Base-by-base conservation (phyloP, 1,284 basidiomycete species). In the Quambalaria eucalypti region DNA sequence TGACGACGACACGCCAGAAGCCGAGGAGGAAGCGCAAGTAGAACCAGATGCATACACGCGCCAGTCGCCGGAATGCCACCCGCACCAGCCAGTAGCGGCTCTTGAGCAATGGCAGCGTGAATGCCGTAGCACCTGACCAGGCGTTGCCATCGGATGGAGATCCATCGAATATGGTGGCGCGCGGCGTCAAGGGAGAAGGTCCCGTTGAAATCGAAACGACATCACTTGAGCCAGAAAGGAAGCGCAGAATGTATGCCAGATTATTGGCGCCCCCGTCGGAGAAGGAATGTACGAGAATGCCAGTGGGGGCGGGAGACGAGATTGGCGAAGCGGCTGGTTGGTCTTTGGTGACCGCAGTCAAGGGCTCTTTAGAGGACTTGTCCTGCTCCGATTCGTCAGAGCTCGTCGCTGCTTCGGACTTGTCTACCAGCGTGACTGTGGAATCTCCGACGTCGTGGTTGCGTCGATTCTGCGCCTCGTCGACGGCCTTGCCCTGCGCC, bases 241-340 rank as follows among this genome's bases (percentile, higher is more conserved):
- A 50, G 26, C 55, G 54, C 1, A 68, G 54, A 54, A 68, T 60
- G 12, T 60, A 40, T 16, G 58, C 40, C 5, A 66, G 54, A 31
- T 71, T 71, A 9, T 55, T 54, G 9, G 61, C 64, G 26, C 68
- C 68, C 9, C 68, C 68, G 28, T 71, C 68, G 4, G 65, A 67
- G 33, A 69, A 60, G 48, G 47, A 52, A 44, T 60, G 59, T 26
- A 60, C 56, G 29, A 60, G 29, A 8, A 60, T 28, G 5, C 55
- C 55, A 14, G 53, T 12, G 30, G 36, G 21, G 36, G 16, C 10
- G 36, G 36, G 3, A 39, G 36, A 39, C 16, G 21, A 10, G 36
- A 21, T 39, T n/a, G n/a, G n/a, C n/a, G n/a, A n/a, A n/a, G n/a
- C n/a, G n/a, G n/a, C n/a, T n/a, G n/a, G n/a, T n/a, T n/a, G n/a